Base-by-base conservation (phyloP, 2,329 filamentous ascomycete species). In the Aspergillus piperis region DNA sequence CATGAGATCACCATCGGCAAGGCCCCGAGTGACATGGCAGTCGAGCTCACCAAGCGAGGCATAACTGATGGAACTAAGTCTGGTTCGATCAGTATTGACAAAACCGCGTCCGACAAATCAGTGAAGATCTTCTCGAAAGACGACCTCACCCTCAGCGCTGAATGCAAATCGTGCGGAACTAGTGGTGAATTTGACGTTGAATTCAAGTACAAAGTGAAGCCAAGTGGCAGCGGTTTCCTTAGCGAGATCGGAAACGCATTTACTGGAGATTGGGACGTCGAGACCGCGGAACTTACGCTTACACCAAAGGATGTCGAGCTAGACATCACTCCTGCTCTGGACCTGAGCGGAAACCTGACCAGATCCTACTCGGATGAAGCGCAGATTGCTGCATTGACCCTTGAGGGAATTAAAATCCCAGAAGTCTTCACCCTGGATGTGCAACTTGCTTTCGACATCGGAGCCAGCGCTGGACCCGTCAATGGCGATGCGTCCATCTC, bases 1-100 rank as follows among this genome's bases (percentile, higher is more conserved):
- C 68, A 66, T 30, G 62, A 69, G 38, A 54, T 69, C n/a, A 66
- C 62, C 10, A 55, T 68, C 1, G 66, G 62, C 7, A 62, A 62
- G 49, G 44, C 65, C 30, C 51, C 63, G 19, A 57, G 59, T n/a
- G 36, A 56, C 38, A 27, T 36, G 32, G 44, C 48, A 38, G 19
- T 59, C 11, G n/a, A 21, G 13, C 41, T 62, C n/a, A 47, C 54
- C 8, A 56, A 53, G 55, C 32, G 32, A 36, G 32, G 32, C 32
- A 48, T 38, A 7, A n/a, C 13, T 8, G n/a, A 8, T 15, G 42
- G 13, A n/a, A 54, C 32, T n/a, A 55, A 55, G 25, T 17, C 39
- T 8, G n/a, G 38, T 27, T 11, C 38, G 10, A 17, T 30, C 15
- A 54, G 38, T 42, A 32, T 65, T n/a, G 51, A 62, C 5, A 17